phyloP scores from a whole-genome alignment of 2,329 filamentous ascomycete species.

The Clathrospora elynae region DNA sequence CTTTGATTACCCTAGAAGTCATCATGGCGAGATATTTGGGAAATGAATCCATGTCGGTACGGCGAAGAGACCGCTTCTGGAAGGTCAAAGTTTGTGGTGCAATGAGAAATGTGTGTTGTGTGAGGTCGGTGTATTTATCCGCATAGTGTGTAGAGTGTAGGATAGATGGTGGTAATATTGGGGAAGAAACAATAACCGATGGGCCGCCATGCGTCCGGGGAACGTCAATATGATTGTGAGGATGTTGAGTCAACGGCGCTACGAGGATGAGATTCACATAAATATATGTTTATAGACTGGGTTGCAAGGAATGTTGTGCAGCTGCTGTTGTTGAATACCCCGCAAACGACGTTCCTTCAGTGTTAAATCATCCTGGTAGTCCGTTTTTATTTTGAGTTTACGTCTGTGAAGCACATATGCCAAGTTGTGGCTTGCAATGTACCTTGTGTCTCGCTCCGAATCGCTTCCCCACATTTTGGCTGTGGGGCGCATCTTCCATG shows the following conservation, averaged over 20 bases:
- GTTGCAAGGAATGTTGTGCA: too few species aligned
- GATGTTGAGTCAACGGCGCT: too few species aligned
- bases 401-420: background rate
- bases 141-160: slow-evolving; percentile 33
- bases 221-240: background rate
- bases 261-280: too few species aligned
- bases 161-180: slow-evolving; percentile 32
- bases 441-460: slow-evolving; percentile 10
- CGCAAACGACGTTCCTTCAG: too few species aligned
- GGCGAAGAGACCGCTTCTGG: slow-evolving; percentile 25
- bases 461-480: slow-evolving; percentile 14
- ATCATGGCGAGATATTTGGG: slow-evolving; percentile 8
- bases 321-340: too few species aligned
- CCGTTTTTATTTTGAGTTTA: too few species aligned
- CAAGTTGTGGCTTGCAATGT: background rate
- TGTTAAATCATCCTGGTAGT: too few species aligned
- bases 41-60: slow-evolving; percentile 20
- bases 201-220: slow-evolving; percentile 9
- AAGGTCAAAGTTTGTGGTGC: slow-evolving; percentile 17
- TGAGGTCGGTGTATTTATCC: slow-evolving; percentile 37
- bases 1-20: slow-evolving; percentile 30
- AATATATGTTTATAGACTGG: too few species aligned
- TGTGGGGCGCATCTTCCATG: slow-evolving; percentile 11
- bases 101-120: slow-evolving; percentile 21
- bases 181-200: slow-evolving; percentile 31